Evolutionary conservation across 345 rosid genomes (phyloP), one percentile per base, ranked within the genome.

Genomic region (Syzygium grande): DNA sequence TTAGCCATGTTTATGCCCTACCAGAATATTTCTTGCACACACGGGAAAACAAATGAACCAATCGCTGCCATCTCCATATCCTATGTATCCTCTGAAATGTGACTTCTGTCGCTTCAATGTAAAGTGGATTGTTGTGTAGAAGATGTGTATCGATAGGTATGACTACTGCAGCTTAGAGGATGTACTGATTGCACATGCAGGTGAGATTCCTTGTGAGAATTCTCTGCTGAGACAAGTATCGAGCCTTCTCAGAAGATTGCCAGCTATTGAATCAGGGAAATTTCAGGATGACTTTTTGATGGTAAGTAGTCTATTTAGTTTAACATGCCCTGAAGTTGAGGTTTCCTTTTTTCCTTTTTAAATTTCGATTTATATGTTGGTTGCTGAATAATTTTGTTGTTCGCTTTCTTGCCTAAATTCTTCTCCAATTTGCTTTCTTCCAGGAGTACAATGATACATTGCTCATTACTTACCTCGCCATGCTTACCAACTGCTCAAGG

Each of bases 401-500:
- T 27, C 52, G 38, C 25, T 22, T 46, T 55, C 11, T 79, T 14
- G 5, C 30, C 52, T 34, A 41, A 83, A 51, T 55, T 73, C 54
- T 51, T 34, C 59, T 51, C 41, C 84, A 21, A 52, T 61, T 43
- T 86, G 68, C 25, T 43, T 52, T 25, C 83, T 87, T 87, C 16
- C 93, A 97, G 99, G 99, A 97, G 90, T 96, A 98, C 91, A 98
- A 93, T 79, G 99, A 98, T 87, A 96, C 97, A 11, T 89, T 98
- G 89, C 92, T 98, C 93, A 92, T 96, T 84, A 91, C 98, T 68
- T 96, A 96, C 92, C 92, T 96, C 89, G 98, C 99, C 84, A 96
- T 96, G 98, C 89, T 98, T 90, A 98, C 99, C 78, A 98, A 95
- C 90, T 96, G 99, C 89, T 91, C 99, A 89, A 96, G 99, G 99